A percentile compares a stretch with the other conserved stretches of the same genome.
These are phyloP conservation scores for Phaeosphaeriaceae sp. DNA, from an alignment of 2,329 filamentous ascomycete species.

Conservation along the genomic window DNA sequence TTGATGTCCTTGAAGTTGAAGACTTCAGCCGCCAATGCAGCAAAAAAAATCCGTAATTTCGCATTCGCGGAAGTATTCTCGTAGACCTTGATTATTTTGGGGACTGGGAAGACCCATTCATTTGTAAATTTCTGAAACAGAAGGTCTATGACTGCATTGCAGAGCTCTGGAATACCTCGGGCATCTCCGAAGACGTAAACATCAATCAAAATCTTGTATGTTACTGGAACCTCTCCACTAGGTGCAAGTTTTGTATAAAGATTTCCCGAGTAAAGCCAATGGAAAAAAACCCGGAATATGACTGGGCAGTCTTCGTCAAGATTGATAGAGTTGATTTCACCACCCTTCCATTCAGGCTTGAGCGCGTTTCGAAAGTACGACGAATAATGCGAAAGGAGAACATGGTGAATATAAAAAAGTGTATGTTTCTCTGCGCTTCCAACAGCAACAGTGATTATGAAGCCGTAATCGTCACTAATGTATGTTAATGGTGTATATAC, in stretches of 20 bases:
- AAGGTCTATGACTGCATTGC: constrained; percentile 17
- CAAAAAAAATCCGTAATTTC: background rate
- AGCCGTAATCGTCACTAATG: background rate
- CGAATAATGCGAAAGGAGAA: constrained; percentile 13
- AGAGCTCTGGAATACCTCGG: constrained; percentile 15
- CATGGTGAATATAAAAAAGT: constrained; percentile 10
- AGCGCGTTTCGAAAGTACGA: constrained; percentile 12
- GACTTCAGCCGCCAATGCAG: background rate
- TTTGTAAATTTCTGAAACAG: constrained; percentile 5
- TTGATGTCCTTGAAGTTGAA: background rate
- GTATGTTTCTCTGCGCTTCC: background rate
- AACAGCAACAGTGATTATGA: constrained; percentile 7
- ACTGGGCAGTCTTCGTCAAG: constrained; percentile 27
- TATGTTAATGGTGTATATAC: background rate
- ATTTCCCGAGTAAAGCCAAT: constrained; percentile 17
- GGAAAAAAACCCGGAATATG: constrained; percentile 26
- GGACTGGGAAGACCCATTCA: background rate
- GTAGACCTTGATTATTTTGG: constrained; percentile 6
- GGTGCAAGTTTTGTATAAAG: constrained; percentile 2
- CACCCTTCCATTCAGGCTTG: constrained; percentile 4
- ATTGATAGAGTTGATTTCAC: constrained; percentile 15
- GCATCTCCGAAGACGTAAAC: constrained; percentile 19
- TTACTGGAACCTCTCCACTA: constrained; percentile 3
- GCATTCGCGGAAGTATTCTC: constrained; percentile 4
- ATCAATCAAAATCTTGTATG: background rate